phyloP scores from a whole-genome alignment of 164 flowering plant species.

The Liriodendron chinense region DNA sequence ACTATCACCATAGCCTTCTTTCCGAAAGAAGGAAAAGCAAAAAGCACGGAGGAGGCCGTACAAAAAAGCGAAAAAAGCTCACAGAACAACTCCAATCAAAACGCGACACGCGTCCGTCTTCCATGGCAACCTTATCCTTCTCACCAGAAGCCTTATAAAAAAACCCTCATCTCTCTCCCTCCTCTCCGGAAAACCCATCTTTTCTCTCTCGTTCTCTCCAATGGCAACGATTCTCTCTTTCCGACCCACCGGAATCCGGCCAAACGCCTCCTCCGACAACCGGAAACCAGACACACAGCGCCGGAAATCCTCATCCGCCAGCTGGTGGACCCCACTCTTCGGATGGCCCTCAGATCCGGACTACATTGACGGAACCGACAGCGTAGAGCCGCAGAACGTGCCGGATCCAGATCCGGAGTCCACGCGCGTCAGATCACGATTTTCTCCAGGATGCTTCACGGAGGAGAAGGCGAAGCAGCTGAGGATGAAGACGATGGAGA shows the following conservation, averaged over 20 bases:
- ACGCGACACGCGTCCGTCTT: conserved; percentile 17
- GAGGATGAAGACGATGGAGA: conserved; percentile 51
- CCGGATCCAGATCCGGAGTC: conserved; percentile 14
- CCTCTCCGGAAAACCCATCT: neutral
- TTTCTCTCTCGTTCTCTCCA: neutral
- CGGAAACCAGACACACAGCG: conserved; percentile 22
- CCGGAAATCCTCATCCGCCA: conserved; percentile 25
- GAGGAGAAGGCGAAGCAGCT: conserved; percentile 79
- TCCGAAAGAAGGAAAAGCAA: neutral
- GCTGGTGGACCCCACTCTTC: conserved; percentile 77
- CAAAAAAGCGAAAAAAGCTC: neutral
- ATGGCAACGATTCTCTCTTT: conserved; percentile 41
- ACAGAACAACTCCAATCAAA: neutral
- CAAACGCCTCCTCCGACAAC: conserved; percentile 20
- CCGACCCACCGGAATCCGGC: conserved; percentile 27
- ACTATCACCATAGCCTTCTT: too few species aligned
- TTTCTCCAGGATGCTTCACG: conserved; percentile 62
- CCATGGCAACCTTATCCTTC: neutral
- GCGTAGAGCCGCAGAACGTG: neutral
- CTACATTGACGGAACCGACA: conserved; percentile 41
- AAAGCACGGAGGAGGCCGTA: neutral
- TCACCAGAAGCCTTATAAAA: neutral
- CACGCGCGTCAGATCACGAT: conserved; percentile 11
- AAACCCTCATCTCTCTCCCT: neutral
- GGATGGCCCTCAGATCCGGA: conserved; percentile 71